Conservation (phyloP, 768 basidiomycete genomes). For the Suillus alpinus region DNA sequence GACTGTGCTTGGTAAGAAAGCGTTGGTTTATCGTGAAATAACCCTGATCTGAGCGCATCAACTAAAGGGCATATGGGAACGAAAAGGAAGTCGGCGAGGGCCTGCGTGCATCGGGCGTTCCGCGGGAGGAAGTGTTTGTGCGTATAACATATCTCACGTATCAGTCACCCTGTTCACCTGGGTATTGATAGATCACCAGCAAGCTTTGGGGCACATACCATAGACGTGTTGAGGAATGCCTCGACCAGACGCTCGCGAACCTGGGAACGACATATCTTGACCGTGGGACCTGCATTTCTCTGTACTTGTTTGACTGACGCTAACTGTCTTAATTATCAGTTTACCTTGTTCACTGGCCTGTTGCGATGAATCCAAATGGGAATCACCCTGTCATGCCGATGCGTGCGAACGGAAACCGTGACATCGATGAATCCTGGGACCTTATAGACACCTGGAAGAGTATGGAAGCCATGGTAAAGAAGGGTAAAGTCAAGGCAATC, state of each 20-base stretch:
- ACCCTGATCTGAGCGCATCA: slow-evolving; percentile 16
- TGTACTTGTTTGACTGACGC: background rate
- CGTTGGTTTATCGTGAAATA: background rate
- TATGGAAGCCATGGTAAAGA: slow-evolving; percentile 72
- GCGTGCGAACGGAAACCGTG: slow-evolving; percentile 61
- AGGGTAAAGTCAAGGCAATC: slow-evolving; percentile 64
- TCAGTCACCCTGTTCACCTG: background rate
- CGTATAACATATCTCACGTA: slow-evolving; percentile 19
- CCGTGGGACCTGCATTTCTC: slow-evolving; percentile 39
- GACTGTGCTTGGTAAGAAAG: slow-evolving; percentile 57
- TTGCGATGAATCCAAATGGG: slow-evolving; percentile 68
- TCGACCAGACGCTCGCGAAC: slow-evolving; percentile 72
- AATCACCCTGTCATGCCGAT: slow-evolving; percentile 59
- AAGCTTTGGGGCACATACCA: slow-evolving; percentile 72
- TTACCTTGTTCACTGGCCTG: slow-evolving; percentile 79
- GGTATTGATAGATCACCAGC: slow-evolving; percentile 55
- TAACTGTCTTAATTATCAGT: slow-evolving; percentile 31
- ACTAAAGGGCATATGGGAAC: slow-evolving; percentile 60
- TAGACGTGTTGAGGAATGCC: slow-evolving; percentile 64
- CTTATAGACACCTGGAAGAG: slow-evolving; percentile 78
- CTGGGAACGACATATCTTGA: slow-evolving; percentile 88
- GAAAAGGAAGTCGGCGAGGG: slow-evolving; percentile 84
- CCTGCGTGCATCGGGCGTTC: slow-evolving; percentile 72
- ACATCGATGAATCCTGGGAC: slow-evolving; percentile 65
- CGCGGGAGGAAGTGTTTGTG: slow-evolving; percentile 70